Evolutionary conservation across 192 early-diverging fungal species (phyloP).

Genomic region (Podila minutissima): DNA sequence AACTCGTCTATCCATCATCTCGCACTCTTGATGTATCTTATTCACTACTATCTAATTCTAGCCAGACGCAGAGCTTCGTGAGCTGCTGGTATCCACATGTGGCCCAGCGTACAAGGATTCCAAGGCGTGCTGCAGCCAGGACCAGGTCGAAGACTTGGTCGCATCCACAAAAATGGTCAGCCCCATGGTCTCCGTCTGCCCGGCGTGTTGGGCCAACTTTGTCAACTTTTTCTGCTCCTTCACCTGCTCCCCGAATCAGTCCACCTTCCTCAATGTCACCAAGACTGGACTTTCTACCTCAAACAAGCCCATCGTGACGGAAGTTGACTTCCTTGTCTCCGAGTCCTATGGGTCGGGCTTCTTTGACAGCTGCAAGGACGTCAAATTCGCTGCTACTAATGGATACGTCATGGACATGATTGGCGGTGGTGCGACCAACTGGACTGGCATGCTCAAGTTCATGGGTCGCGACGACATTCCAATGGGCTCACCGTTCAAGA

Average conservation of each 20-base stretch:
- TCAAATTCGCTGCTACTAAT: conserved; percentile 74
- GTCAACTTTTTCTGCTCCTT: conserved; percentile 70
- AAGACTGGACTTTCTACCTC: conserved; percentile 27
- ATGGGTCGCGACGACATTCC: conserved; percentile 63
- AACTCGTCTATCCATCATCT: neutral
- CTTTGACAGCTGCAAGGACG: conserved; percentile 71
- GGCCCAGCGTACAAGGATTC: conserved; percentile 57
- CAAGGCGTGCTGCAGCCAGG: conserved; percentile 64
- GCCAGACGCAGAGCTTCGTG: conserved; percentile 55
- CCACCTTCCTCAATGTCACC: conserved; percentile 72
- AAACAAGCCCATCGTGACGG: conserved; percentile 51
- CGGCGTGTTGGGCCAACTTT: conserved; percentile 76
- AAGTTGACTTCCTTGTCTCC: conserved; percentile 63
- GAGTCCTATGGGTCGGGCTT: conserved; percentile 64
- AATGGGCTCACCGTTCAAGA: conserved; percentile 71
- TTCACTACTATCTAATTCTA: neutral
- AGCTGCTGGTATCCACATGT: conserved; percentile 60
- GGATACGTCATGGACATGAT: conserved; percentile 74
- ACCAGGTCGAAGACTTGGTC: conserved; percentile 59
- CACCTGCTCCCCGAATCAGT: conserved; percentile 73
- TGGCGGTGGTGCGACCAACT: conserved; percentile 69
- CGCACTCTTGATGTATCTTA: neutral
- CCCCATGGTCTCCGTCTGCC: conserved; percentile 65
- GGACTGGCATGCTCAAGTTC: conserved; percentile 61
- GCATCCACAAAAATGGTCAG: conserved; percentile 61